Base-by-base conservation (phyloP, 805 yeast genomes). In the Myxozyma sirexii region DNA sequence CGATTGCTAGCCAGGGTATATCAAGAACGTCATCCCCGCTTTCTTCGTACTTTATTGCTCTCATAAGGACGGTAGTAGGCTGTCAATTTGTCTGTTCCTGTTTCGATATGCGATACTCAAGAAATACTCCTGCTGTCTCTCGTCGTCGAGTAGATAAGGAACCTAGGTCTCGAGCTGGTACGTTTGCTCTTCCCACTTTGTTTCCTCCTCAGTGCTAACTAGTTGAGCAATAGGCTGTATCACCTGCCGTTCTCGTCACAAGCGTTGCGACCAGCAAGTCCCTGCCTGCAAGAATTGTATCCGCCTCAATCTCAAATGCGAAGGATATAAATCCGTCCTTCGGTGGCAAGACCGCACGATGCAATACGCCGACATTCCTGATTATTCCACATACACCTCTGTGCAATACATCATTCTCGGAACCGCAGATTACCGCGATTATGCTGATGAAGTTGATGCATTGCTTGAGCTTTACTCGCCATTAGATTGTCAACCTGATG, bases 271-370 rank as follows among this genome's bases (percentile, higher is more conserved):
- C 62, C 86, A 82, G 58, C 80, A 79, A 57, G 81, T 84, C 67
- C 90, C 90, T 3, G 77, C 79, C 57, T 86, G 91, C 69, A 70
- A 79, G 17, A 77, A 78, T 43, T 86, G 91, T 70, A 77, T 72
- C 45, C 81, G 83, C 67, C 86, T 87, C 10, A 81, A 83, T 7
- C 84, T 76, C 1, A 86, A 86, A 1, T 90, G 97, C 74, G 84
- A 53, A 37, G 65, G 65, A 12, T 61, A 61, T 41, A 45, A 29
- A 24, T 39, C 65, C 17, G 24, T 46, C 8, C 47, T 61, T 35
- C 59, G 65, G 7, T 61, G 65, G 65, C 62, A 54, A 35, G 59
- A 54, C 41, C 49, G 60, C 12, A n/a, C 54, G 15, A 61, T 54
- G 59, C 62, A 48, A 27, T 37, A 37, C 21, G 65, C 57, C 6